These are phyloP conservation scores for Candida bentonensis DNA, from an alignment of 805 yeast genomes.

Conservation along the genomic window DNA sequence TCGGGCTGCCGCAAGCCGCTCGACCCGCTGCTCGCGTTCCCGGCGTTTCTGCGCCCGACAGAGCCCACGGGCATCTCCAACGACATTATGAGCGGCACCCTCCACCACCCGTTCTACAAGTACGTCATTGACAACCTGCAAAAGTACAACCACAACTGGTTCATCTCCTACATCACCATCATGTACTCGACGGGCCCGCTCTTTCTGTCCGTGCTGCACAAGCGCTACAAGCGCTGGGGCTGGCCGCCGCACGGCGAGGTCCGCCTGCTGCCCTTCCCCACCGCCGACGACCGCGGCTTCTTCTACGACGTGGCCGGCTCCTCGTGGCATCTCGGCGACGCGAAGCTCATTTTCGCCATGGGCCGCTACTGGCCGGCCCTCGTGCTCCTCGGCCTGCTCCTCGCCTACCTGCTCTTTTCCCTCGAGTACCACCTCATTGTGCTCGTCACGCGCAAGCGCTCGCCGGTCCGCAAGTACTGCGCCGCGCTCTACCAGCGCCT, in stretches of 20 bases:
- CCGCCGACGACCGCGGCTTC: slow-evolving; percentile 46
- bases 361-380: slow-evolving; percentile 41
- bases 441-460: slow-evolving; percentile 3
- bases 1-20: slow-evolving; percentile 71
- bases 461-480: background rate
- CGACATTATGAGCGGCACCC: slow-evolving; percentile 85
- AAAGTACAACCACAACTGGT: slow-evolving; percentile 57
- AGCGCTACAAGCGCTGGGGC: slow-evolving; percentile 65
- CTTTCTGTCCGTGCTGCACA: slow-evolving; percentile 75
- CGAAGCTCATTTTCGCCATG: slow-evolving; percentile 57
- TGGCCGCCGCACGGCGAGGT: slow-evolving; percentile 56
- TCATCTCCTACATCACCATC: slow-evolving; percentile 78
- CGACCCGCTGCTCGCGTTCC: slow-evolving; percentile 68
- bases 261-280: slow-evolving; percentile 50
- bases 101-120: slow-evolving; percentile 71
- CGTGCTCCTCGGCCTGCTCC: slow-evolving; percentile 2
- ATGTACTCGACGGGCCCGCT: slow-evolving; percentile 91
- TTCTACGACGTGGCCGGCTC: slow-evolving; percentile 72
- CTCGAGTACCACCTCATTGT: slow-evolving; percentile 1
- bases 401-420: background rate
- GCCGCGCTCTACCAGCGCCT: background rate
- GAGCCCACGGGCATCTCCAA: slow-evolving; percentile 84
- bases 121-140: slow-evolving; percentile 53
- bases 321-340: slow-evolving; percentile 88
- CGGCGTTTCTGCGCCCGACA: slow-evolving; percentile 80